Evolutionary conservation across 2,329 filamentous ascomycete genomes (phyloP).

Genomic region (Epichloe coenophiala): DNA sequence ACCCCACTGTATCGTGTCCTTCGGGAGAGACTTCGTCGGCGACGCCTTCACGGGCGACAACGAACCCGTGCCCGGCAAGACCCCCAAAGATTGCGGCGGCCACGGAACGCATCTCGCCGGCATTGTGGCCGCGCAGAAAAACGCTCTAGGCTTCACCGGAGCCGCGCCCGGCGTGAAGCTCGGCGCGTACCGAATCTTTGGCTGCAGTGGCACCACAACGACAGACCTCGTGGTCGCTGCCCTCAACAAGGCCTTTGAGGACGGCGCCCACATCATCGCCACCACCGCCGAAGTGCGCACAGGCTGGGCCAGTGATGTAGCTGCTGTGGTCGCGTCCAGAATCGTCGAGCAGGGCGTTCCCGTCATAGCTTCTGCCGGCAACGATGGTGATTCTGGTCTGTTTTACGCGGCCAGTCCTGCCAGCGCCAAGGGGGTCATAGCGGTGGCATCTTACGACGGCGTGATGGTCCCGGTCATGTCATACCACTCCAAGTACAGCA

Average conservation of each 20-base stretch:
- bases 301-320: slow-evolving; percentile 17
- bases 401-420: slow-evolving; percentile 26
- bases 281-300: slow-evolving; percentile 11
- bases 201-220: slow-evolving; percentile 16
- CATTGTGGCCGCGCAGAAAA: slow-evolving; percentile 28
- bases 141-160: slow-evolving; percentile 23
- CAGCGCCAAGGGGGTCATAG: slow-evolving; percentile 26
- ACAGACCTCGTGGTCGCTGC: slow-evolving; percentile 27
- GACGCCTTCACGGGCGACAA: slow-evolving; percentile 18
- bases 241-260: slow-evolving; percentile 26
- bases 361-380: slow-evolving; percentile 28
- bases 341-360: slow-evolving; percentile 29
- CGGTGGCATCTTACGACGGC: slow-evolving; percentile 31
- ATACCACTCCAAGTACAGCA: slow-evolving; percentile 21
- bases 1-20: slow-evolving; percentile 26
- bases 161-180: slow-evolving; percentile 26
- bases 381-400: slow-evolving; percentile 27
- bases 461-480: slow-evolving; percentile 23
- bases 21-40: slow-evolving; percentile 30
- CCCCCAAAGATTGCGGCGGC: slow-evolving; percentile 26
- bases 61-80: slow-evolving; percentile 20
- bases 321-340: slow-evolving; percentile 24
- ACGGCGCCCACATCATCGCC: slow-evolving; percentile 24
- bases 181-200: slow-evolving; percentile 25
- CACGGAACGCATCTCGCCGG: slow-evolving; percentile 32